These are phyloP conservation scores for Angomonas deanei DNA, from an alignment of 208 protist species.

Conservation along the genomic window DNA sequence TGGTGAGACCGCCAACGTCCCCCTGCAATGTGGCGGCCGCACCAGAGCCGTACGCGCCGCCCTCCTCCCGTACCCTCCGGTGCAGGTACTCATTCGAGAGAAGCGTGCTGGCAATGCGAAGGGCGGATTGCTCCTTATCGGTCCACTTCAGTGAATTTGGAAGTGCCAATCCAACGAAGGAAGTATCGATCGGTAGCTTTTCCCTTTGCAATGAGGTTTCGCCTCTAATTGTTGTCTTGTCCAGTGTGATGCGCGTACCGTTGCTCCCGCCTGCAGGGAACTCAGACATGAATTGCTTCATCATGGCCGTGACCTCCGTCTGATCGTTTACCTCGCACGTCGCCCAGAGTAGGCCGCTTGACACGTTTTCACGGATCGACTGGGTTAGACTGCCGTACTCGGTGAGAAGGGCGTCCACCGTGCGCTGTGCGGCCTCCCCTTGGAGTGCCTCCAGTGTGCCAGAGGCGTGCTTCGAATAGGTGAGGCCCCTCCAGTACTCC, in stretches of 20 bases:
- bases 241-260: constrained; percentile 11
- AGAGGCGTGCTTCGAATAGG: constrained; percentile 53
- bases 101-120: constrained; percentile 68
- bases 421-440: constrained; percentile 21
- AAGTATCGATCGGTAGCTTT: constrained; percentile 78
- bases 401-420: constrained; percentile 29
- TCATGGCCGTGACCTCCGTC: constrained; percentile 39
- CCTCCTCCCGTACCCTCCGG: constrained; percentile 85
- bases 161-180: constrained; percentile 65
- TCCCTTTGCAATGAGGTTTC: constrained; percentile 18
- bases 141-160: constrained; percentile 56
- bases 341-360: constrained; percentile 64
- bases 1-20: constrained; percentile 71
- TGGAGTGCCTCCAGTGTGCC: constrained; percentile 67
- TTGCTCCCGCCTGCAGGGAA: constrained; percentile 22
- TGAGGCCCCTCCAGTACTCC: constrained; percentile 74
- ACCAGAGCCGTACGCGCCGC: constrained; percentile 82
- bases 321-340: constrained; percentile 71
- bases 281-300: constrained; percentile 29
- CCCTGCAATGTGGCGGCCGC: constrained; percentile 58
- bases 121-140: constrained; percentile 57
- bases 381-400: constrained; percentile 34
- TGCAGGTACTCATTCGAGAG: constrained; percentile 87
- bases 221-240: constrained; percentile 18
- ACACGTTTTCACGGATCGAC: constrained; percentile 39